Evolutionary conservation across 2,329 filamentous ascomycete species (phyloP), one percentile per base, ranked within the genome.

Genomic region (Cephalotrichum gorgonifer): DNA sequence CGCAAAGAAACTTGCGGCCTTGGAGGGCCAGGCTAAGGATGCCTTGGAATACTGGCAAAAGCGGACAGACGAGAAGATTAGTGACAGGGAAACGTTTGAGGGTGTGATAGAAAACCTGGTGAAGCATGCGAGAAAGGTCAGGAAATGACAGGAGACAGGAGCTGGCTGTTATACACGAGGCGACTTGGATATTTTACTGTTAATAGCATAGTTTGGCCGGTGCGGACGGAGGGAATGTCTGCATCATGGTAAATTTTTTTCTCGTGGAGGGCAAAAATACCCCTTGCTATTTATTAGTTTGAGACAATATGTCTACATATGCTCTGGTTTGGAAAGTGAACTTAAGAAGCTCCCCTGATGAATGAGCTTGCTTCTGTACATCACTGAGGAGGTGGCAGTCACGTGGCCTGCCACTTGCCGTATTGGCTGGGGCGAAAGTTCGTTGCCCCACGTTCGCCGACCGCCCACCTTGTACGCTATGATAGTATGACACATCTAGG

Each of bases 21-120:
- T 90, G 65, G 81, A 87, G 52, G 73, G 71, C n/a, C 74, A 77
- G 22, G 88, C 88, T 3, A 85, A 83, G 49, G 79, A 87, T 51
- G 81, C 90, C 35, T 71, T 96, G 47, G 86, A 88, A 55, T 95
- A 91, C 62, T 97, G 91, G 91, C 77, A 87, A 57, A 86, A 87
- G 70, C 74, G 83, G 57, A 84, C 86, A 48, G 90, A 95, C 62
- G 88, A 89, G 57, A 88, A 91, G 58, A 71, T 95, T 54, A 87
- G 87, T 38, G 91, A 97, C 62, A 84, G 93, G 57, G 91, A 96
- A 62, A 88, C 89, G 3, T 93, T 96, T 63, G 91, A 97, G 63
- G 89, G 88, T 1, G 91, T 97, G 15, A 96, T 97, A 74, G 91
- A 95, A 68, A 96, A 95, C 64, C 66, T 97, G 55, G 91, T 96